Evolutionary conservation across 495 filamentous ascomycete genomes (phyloP).

Genomic region (Cudoniella acicularis): DNA sequence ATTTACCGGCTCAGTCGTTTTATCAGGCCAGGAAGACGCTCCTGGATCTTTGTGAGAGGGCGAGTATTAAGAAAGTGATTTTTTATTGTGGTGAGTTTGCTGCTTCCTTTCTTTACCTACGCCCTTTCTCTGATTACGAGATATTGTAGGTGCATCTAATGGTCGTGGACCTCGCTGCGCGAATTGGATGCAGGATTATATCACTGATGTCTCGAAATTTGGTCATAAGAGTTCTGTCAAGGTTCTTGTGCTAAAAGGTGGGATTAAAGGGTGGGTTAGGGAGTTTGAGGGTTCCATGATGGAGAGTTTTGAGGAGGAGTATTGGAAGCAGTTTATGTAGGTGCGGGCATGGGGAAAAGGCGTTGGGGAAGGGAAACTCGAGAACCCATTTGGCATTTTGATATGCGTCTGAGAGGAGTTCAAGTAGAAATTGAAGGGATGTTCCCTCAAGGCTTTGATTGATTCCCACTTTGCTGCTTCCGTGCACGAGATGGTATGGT

Average conservation of each 20-base stretch:
- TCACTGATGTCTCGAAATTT: slow-evolving; percentile 42
- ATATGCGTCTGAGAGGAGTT: too few relatives aligned
- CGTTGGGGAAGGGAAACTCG: not conserved
- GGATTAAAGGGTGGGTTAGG: slow-evolving; percentile 65
- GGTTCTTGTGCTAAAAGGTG: slow-evolving; percentile 50
- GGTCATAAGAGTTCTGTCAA: slow-evolving; percentile 49
- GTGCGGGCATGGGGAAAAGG: not conserved
- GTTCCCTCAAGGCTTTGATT: too few relatives aligned
- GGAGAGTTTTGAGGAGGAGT: slow-evolving; percentile 43
- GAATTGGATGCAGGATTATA: slow-evolving; percentile 64
- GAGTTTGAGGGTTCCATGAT: slow-evolving; percentile 40
- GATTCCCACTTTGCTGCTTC: slow-evolving; percentile 15
- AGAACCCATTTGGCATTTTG: too few relatives aligned
- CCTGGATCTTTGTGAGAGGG: slow-evolving; percentile 50
- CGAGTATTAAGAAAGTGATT: slow-evolving; percentile 50
- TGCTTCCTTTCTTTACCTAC: not conserved
- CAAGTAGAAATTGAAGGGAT: too few relatives aligned
- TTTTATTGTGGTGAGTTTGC: slow-evolving; percentile 65
- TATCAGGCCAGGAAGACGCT: slow-evolving; percentile 55
- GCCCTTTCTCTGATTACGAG: too few relatives aligned
- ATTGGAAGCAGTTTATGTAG: slow-evolving; percentile 40
- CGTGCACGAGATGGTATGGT: slow-evolving; percentile 17
- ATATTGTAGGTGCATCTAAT: slow-evolving; percentile 53
- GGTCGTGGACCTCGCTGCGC: slow-evolving; percentile 62
- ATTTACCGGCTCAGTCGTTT: slow-evolving; percentile 68